Percentiles rank a stretch among this genome's conserved stretches.
Evolutionary conservation across 139 green algal genomes (phyloP).

Genomic region (Chlorella sorokiniana): DNA sequence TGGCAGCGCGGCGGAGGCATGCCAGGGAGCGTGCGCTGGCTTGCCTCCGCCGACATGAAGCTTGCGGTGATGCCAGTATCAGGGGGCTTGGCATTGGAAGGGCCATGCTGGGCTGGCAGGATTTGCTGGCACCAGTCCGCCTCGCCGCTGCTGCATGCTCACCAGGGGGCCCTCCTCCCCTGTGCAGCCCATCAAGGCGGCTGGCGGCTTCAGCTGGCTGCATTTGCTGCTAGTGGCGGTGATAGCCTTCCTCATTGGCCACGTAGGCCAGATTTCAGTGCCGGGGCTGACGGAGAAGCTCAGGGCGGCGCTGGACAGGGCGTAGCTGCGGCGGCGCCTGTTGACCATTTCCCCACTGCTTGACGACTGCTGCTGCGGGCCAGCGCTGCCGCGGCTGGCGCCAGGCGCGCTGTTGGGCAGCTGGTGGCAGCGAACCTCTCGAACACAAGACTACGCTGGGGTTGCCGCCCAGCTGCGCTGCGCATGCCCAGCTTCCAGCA

Average conservation of each 20-base stretch:
- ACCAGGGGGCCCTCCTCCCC: neutral
- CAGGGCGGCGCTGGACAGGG: neutral
- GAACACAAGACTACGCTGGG: no score
- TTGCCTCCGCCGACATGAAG: no score
- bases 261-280: slow-evolving; percentile 1
- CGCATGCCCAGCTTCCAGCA: no score
- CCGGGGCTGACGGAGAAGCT: slow-evolving; percentile 19
- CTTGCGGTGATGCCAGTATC: neutral
- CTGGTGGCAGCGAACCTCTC: no score
- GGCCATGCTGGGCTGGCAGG: no score
- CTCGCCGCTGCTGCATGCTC: neutral
- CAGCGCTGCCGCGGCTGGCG: no score
- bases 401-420: no score
- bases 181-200: neutral
- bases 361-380: no score
- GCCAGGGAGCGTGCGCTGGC: neutral
- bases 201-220: slow-evolving; percentile 38
- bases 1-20: neutral
- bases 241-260: slow-evolving; percentile 53
- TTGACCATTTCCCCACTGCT: no score
- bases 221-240: slow-evolving; percentile 58
- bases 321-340: neutral
- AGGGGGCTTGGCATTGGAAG: neutral
- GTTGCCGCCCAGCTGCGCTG: no score
- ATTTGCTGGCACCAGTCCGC: no score